Conservation (phyloP, 164 flowering plant genomes). For the Magnolia sinica region DNA sequence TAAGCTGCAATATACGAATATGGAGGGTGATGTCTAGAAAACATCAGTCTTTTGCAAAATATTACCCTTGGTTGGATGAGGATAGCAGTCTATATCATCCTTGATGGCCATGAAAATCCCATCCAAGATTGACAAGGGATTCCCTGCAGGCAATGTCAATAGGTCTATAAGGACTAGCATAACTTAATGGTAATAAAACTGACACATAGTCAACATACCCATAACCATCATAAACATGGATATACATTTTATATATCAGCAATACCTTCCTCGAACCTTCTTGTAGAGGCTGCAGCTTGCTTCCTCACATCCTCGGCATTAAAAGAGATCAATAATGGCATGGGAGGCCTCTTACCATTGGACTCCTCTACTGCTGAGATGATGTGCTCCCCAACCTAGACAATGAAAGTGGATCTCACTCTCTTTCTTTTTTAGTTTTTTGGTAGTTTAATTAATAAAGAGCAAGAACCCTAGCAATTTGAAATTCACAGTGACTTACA, state of each 20-base stretch:
- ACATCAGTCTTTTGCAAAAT: background rate
- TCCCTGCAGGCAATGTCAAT: conserved; percentile 45
- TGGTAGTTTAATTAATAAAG: conserved; percentile 7
- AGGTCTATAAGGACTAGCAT: background rate
- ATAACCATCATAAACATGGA: background rate
- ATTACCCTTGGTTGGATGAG: conserved; percentile 72
- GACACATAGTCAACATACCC: background rate
- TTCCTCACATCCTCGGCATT: conserved; percentile 67
- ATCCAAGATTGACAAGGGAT: conserved; percentile 77
- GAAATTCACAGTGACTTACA: conserved; percentile 32
- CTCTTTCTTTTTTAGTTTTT: background rate
- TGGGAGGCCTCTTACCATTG: conserved; percentile 49
- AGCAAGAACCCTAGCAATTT: background rate
- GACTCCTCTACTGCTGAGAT: conserved; percentile 67
- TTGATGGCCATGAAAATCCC: conserved; percentile 90
- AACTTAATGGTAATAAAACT: background rate
- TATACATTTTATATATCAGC: background rate
- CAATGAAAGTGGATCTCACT: conserved; percentile 11
- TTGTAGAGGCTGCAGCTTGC: conserved; percentile 91
- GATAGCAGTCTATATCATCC: conserved; percentile 91
- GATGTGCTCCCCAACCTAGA: conserved; percentile 78
- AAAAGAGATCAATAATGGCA: conserved; percentile 65
- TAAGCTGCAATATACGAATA: conserved; percentile 7
- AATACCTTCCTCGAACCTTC: conserved; percentile 86
- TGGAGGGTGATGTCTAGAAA: background rate